Evolutionary conservation across 129 eudicot genomes (phyloP), one percentile per base, ranked within the genome.

Genomic region (Lactuca saligna): DNA sequence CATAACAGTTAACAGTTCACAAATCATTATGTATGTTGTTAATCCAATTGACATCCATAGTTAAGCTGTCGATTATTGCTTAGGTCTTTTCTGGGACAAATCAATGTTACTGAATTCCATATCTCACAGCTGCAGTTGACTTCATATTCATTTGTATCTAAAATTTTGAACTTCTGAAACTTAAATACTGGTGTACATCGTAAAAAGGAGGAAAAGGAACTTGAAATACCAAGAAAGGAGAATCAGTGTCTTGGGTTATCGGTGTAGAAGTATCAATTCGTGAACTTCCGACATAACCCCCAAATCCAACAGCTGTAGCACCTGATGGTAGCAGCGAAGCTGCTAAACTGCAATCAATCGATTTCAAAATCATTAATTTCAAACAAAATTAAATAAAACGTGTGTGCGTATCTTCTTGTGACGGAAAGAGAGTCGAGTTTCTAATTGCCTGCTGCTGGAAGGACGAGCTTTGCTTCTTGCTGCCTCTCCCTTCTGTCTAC

Each of bases 391-490:
- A 69, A 60, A 31, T 3, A 12, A 34, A n/a, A 51, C 14, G 61
- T 7, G 42, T 32, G 4, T 9, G 50, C 7, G 54, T 14, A 60
- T 17, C 3, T 15, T 25, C 29, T 25, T 25, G 15, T 9, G 12
- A 8, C 3, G 54, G 14, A 15, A 13, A 16, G 16, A 46, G 16
- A 33, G 20, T 46, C 15, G 1, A 46, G 15, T 0, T 46, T 46
- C 51, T n/a, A 8, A 42, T 42, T 55, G 82, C 98, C 98, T 90
- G 97, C 99, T 94, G 84, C 93, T 94, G 17, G 99, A 94, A 57
- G 99, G 97, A 16, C 99, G 95, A 67, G 95, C 88, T 82, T 94
- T 94, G 85, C 74, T 89, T 80, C 99, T 83, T 61, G 87, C 86
- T 57, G 90, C 90, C 8, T 94, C 99, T 66, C 99, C 99, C 65